Conservation (phyloP, 1,139 yeast species). For the Debaryomyces psychrophilus region DNA sequence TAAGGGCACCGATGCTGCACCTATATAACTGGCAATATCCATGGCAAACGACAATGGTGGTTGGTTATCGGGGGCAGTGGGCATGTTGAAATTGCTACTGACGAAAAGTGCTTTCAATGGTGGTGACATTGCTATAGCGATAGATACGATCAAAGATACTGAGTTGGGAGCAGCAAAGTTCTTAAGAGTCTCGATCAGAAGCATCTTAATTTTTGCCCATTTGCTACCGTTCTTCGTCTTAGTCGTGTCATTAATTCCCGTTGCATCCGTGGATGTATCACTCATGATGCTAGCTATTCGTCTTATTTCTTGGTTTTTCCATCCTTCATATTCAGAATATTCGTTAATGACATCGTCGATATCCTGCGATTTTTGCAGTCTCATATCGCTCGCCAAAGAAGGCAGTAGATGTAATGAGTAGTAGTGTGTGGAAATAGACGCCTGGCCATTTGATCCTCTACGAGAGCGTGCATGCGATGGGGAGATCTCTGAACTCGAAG, state of each 20-base stretch:
- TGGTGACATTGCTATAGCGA: constrained; percentile 79
- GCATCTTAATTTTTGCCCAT: constrained; percentile 13
- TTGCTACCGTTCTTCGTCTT: not conserved
- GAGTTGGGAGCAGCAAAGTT: constrained; percentile 77
- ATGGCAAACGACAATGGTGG: constrained; percentile 85
- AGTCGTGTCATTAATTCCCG: constrained; percentile 7
- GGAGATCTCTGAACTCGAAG: constrained; percentile 15
- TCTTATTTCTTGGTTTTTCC: constrained; percentile 23
- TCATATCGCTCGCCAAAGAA: constrained; percentile 37
- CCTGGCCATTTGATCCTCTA: constrained; percentile 10
- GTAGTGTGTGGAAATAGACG: constrained; percentile 16
- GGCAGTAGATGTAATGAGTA: constrained; percentile 16
- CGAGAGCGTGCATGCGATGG: constrained; percentile 9
- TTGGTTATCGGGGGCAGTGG: constrained; percentile 76
- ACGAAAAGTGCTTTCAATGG: constrained; percentile 84
- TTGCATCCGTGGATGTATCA: constrained; percentile 15
- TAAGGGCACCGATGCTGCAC: constrained; percentile 86
- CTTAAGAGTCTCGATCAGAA: constrained; percentile 30
- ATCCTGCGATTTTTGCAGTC: constrained; percentile 53
- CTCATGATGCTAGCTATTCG: constrained; percentile 11
- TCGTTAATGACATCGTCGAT: constrained; percentile 61
- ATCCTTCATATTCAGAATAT: constrained; percentile 54
- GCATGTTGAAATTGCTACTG: constrained; percentile 31
- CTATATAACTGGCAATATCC: constrained; percentile 78
- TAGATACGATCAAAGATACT: constrained; percentile 59